Conservation (phyloP, 305 asterid genomes). For the Rubia tinctorum region DNA sequence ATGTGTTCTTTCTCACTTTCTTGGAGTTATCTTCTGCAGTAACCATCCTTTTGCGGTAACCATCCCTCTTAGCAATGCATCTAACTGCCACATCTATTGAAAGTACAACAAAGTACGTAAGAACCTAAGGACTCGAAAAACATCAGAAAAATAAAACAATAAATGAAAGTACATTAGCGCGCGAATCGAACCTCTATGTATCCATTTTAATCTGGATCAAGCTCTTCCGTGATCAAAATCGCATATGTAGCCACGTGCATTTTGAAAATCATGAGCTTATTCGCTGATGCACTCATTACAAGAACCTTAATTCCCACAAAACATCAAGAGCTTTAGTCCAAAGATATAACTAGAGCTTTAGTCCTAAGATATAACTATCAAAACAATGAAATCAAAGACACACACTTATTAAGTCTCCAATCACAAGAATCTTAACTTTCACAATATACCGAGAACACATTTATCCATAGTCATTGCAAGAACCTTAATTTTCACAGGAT, state of each 20-base stretch:
- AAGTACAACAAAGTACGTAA: background rate
- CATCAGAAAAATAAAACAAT: background rate
- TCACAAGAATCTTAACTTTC: slow-evolving; percentile 65
- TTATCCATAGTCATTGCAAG: too few species aligned
- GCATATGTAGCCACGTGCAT: slow-evolving; percentile 67
- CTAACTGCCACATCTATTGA: slow-evolving; percentile 90
- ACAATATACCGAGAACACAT: background rate
- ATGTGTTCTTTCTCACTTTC: slow-evolving; percentile 30
- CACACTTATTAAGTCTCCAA: slow-evolving; percentile 7
- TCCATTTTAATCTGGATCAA: slow-evolving; percentile 84
- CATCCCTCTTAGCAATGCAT: slow-evolving; percentile 67
- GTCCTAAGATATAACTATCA: background rate
- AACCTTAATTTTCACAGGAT: too few species aligned
- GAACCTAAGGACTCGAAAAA: background rate
- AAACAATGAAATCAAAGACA: background rate
- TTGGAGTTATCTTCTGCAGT: slow-evolving; percentile 36
- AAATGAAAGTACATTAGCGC: background rate
- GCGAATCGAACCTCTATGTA: slow-evolving; percentile 60
- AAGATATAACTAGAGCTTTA: background rate
- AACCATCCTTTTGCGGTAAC: slow-evolving; percentile 51
- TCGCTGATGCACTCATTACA: slow-evolving; percentile 91
- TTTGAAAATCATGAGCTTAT: slow-evolving; percentile 76
- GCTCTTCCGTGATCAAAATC: slow-evolving; percentile 87
- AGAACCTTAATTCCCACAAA: slow-evolving; percentile 54
- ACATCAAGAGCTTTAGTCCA: slow-evolving; percentile 2